Evolutionary conservation across 805 yeast species (phyloP).

Genomic region (Candida ortonii): DNA sequence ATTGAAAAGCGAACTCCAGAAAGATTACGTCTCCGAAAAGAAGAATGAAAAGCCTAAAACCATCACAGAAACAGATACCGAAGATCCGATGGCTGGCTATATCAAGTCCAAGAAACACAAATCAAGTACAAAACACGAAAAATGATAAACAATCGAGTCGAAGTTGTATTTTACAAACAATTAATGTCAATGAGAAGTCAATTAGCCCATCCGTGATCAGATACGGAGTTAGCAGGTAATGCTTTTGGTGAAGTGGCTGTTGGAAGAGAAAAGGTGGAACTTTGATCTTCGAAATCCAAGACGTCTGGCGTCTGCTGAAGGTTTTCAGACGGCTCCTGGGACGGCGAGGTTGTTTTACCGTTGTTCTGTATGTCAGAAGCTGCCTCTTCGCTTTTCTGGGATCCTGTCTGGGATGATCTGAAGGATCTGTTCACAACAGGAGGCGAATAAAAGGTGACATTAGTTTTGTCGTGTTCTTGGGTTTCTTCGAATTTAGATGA

Average conservation of each 20-base stretch:
- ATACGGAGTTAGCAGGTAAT: conserved; percentile 2
- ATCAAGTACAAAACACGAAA: conserved; percentile 1
- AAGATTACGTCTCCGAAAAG: conserved; percentile 43
- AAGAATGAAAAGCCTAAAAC: conserved; percentile 7
- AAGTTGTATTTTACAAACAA: conserved; percentile 1
- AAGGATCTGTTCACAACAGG: conserved; percentile 17
- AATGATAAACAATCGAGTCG: conserved; percentile 1
- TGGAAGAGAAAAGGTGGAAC: conserved; percentile 24
- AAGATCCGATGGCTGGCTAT: conserved; percentile 38
- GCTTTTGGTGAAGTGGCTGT: conserved; percentile 14
- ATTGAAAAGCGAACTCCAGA: conserved; percentile 40
- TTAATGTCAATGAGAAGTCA: conserved; percentile 1
- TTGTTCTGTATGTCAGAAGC: not conserved
- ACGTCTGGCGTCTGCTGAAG: no score
- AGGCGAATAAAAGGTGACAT: conserved; percentile 23
- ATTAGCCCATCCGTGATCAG: conserved; percentile 5
- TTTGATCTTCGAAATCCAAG: no score
- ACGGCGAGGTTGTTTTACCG: no score
- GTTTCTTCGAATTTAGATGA: no score
- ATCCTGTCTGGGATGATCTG: conserved; percentile 4
- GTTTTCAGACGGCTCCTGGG: no score
- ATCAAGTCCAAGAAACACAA: conserved; percentile 13
- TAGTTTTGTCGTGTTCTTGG: conserved; percentile 13
- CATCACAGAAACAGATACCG: conserved; percentile 13
- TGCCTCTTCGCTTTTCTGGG: not conserved